Evolutionary conservation across 371 early-diverging fungal genomes (phyloP).

Genomic region (Syncephalastrum sp.): DNA sequence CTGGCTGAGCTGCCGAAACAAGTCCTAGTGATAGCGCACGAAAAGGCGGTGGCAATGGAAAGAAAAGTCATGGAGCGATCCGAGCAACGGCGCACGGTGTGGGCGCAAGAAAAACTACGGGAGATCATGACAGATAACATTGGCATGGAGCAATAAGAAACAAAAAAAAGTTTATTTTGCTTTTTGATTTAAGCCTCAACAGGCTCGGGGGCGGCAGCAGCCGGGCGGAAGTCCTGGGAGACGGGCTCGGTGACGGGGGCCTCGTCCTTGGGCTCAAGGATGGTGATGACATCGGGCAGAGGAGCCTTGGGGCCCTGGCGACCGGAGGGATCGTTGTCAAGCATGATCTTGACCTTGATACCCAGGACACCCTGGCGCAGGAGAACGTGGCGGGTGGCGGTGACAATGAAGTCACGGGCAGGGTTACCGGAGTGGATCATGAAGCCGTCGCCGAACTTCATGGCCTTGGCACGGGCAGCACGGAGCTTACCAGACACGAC

Average conservation of each 20-base stretch:
- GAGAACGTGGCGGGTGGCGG: slow-evolving; percentile 97
- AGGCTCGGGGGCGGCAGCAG: slow-evolving; percentile 49
- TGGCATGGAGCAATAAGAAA: slow-evolving; percentile 1
- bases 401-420: slow-evolving; percentile 96
- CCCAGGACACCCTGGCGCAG: slow-evolving; percentile 99
- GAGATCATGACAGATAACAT: too few species aligned
- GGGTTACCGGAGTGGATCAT: slow-evolving; percentile 99
- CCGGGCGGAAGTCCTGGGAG: slow-evolving; percentile 70
- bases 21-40: slow-evolving; percentile 55
- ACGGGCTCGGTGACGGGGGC: slow-evolving; percentile 68
- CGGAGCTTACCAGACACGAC: slow-evolving; percentile 99
- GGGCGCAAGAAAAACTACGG: too few species aligned
- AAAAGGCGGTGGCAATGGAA: slow-evolving; percentile 60
- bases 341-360: slow-evolving; percentile 99
- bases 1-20: slow-evolving; percentile 67
- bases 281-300: slow-evolving; percentile 97
- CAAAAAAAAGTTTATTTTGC: not conserved
- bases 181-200: slow-evolving; percentile 32
- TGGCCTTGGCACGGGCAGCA: slow-evolving; percentile 99
- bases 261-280: slow-evolving; percentile 93
- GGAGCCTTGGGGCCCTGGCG: slow-evolving; percentile 95
- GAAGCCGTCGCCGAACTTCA: slow-evolving; percentile 99
- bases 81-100: too few species aligned
- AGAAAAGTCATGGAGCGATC: not conserved
- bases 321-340: slow-evolving; percentile 96